Evolutionary conservation across 371 early-diverging fungal genomes (phyloP).

Genomic region (Syncephalastrum contaminatum): DNA sequence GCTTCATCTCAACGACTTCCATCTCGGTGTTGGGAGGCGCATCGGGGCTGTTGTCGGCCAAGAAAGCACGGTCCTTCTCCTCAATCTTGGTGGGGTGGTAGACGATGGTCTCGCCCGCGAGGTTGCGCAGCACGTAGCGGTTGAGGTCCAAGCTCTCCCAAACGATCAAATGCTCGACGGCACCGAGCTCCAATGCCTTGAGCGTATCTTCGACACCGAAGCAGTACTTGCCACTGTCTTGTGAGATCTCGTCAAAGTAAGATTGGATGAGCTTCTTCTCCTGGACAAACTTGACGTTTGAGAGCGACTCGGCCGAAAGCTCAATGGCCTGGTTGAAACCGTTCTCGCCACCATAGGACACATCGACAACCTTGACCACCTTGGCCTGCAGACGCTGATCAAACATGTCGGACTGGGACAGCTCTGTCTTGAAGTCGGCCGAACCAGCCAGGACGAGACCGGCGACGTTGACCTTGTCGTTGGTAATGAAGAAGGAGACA

Average conservation of each 20-base stretch:
- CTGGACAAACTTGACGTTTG: constrained; percentile 95
- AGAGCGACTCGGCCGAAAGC: constrained; percentile 83
- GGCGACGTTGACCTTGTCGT: constrained; percentile 89
- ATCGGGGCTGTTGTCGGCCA: constrained; percentile 28
- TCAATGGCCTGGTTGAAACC: constrained; percentile 98
- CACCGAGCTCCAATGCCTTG: constrained; percentile 90
- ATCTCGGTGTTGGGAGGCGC: constrained; percentile 60
- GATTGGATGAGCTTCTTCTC: constrained; percentile 94
- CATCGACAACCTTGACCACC: constrained; percentile 92
- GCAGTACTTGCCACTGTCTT: constrained; percentile 93
- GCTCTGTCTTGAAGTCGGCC: constrained; percentile 97
- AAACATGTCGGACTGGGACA: constrained; percentile 89
- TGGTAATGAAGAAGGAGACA: constrained; percentile 89
- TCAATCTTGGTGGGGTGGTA: constrained; percentile 77
- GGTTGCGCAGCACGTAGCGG: constrained; percentile 69
- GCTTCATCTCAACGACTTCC: constrained; percentile 72
- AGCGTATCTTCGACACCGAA: constrained; percentile 95
- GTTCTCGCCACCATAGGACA: constrained; percentile 97
- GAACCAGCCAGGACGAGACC: constrained; percentile 95
- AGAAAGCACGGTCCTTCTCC: constrained; percentile 65
- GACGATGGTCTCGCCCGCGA: constrained; percentile 57
- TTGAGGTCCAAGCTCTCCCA: constrained; percentile 86
- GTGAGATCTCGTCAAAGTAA: constrained; percentile 97
- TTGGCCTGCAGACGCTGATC: constrained; percentile 87
- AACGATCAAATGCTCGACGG: constrained; percentile 94